These are phyloP conservation scores for Ramularia endophylla DNA, from an alignment of 2,329 filamentous ascomycete genomes.

Conservation along the genomic window DNA sequence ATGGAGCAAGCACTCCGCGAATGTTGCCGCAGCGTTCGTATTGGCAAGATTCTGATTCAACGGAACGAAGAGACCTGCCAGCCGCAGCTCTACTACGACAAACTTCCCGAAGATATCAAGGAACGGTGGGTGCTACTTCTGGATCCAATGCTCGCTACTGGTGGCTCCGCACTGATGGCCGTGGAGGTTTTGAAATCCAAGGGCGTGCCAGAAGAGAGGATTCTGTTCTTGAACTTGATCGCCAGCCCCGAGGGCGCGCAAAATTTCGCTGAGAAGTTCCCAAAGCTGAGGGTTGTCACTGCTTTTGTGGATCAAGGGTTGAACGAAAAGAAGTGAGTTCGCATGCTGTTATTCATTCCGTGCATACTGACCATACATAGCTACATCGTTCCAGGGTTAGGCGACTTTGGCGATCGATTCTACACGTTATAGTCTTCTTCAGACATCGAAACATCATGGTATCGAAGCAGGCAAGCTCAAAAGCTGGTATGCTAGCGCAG, in stretches of 20 bases:
- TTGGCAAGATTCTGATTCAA: conserved; percentile 98
- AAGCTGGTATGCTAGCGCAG: too few relatives aligned
- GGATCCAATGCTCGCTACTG: conserved; percentile 99
- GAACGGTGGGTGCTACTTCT: conserved; percentile 88
- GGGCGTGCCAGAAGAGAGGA: conserved; percentile 90
- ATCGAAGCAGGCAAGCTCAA: too few relatives aligned
- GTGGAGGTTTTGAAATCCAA: conserved; percentile 85
- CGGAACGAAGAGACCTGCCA: conserved; percentile 89
- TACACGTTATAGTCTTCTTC: conserved; percentile 69
- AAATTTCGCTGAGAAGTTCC: conserved; percentile 84
- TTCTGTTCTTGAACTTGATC: conserved; percentile 94
- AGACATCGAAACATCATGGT: too few relatives aligned
- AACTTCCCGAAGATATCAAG: conserved; percentile 88
- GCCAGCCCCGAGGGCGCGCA: conserved; percentile 90
- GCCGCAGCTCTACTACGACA: conserved; percentile 96
- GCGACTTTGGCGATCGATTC: conserved; percentile 93
- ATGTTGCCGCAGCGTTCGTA: conserved; percentile 95
- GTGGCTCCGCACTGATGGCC: conserved; percentile 96
- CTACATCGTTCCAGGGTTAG: conserved; percentile 89
- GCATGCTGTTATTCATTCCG: too few relatives aligned
- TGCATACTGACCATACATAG: conserved; percentile 45
- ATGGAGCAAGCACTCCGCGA: conserved; percentile 98
- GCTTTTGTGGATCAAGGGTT: conserved; percentile 96
- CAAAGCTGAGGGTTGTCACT: conserved; percentile 84
- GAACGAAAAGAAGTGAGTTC: conserved; percentile 90